Conservation (phyloP, 2,329 filamentous ascomycete genomes). For the Aspergillus sp. region DNA sequence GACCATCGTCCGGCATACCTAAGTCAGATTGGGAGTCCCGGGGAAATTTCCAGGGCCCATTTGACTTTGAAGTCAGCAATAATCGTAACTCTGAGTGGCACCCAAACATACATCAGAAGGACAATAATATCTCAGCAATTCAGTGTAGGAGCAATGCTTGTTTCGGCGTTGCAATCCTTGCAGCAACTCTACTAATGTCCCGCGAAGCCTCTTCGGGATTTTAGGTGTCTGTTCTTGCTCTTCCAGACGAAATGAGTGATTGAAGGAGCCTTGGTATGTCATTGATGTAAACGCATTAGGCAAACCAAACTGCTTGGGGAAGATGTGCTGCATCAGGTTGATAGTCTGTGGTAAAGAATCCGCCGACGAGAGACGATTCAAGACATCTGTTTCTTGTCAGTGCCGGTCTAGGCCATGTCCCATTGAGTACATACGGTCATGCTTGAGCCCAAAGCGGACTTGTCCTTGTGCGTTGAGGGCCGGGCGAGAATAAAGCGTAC, state of each 20-base stretch:
- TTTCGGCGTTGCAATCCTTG: constrained; percentile 63
- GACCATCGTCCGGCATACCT: not conserved
- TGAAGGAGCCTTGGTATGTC: constrained; percentile 55
- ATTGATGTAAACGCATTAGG: constrained; percentile 87
- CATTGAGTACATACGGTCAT: constrained; percentile 58
- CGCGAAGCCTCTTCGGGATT: constrained; percentile 51
- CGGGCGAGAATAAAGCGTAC: constrained; percentile 78
- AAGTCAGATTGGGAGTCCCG: constrained; percentile 5
- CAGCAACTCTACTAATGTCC: constrained; percentile 52
- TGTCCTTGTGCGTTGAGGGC: constrained; percentile 59
- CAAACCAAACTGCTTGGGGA: constrained; percentile 79
- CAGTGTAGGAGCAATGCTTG: constrained; percentile 66
- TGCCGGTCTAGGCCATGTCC: not conserved
- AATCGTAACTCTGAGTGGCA: not conserved
- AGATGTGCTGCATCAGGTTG: constrained; percentile 84
- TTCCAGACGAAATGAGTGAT: constrained; percentile 72
- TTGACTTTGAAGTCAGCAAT: constrained; percentile 13
- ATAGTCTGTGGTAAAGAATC: constrained; percentile 47
- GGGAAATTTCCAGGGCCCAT: constrained; percentile 17
- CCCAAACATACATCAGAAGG: constrained; percentile 42
- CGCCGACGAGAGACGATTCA: constrained; percentile 58
- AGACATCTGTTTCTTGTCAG: constrained; percentile 52
- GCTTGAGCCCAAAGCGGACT: constrained; percentile 66
- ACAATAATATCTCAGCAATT: constrained; percentile 74
- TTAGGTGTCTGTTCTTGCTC: constrained; percentile 9